Evolutionary conservation across 164 flowering plant genomes (phyloP).

Genomic region (Malania oleifera): DNA sequence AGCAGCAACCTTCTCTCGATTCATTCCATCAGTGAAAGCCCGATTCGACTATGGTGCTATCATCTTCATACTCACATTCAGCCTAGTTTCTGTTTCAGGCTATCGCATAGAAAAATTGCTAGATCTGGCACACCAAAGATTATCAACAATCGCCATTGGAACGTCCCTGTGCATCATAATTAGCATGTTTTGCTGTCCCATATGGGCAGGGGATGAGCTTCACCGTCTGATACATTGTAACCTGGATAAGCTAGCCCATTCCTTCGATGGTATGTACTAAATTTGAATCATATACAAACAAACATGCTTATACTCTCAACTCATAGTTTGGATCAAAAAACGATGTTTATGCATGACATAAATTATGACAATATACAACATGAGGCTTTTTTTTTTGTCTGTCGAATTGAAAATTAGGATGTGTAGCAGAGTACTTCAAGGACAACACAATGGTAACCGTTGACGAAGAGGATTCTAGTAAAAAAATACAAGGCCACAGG

Average conservation of each 20-base stretch:
- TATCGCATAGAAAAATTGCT: constrained; percentile 57
- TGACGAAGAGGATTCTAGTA: constrained; percentile 11
- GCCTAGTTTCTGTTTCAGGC: constrained; percentile 73
- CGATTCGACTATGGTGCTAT: constrained; percentile 70
- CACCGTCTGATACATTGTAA: constrained; percentile 41
- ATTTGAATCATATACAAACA: background rate
- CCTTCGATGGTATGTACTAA: constrained; percentile 50
- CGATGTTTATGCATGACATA: background rate
- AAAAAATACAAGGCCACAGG: constrained; percentile 22
- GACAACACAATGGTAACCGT: background rate
- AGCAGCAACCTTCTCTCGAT: constrained; percentile 68
- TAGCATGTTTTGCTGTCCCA: constrained; percentile 53
- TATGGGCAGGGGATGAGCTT: constrained; percentile 81
- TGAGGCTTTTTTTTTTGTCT: background rate
- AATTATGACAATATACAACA: background rate
- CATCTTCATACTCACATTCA: constrained; percentile 82
- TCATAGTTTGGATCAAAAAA: background rate
- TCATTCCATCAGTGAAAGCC: constrained; percentile 62
- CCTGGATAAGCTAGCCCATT: constrained; percentile 65
- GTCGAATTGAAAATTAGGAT: constrained; percentile 15
- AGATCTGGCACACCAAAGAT: constrained; percentile 49
- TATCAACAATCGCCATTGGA: constrained; percentile 67
- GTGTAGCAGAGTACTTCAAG: constrained; percentile 24
- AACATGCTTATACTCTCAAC: background rate
- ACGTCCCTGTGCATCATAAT: constrained; percentile 48